phyloP scores from a whole-genome alignment of 108 stramenopile species.

The Thalassiosira profunda region DNA sequence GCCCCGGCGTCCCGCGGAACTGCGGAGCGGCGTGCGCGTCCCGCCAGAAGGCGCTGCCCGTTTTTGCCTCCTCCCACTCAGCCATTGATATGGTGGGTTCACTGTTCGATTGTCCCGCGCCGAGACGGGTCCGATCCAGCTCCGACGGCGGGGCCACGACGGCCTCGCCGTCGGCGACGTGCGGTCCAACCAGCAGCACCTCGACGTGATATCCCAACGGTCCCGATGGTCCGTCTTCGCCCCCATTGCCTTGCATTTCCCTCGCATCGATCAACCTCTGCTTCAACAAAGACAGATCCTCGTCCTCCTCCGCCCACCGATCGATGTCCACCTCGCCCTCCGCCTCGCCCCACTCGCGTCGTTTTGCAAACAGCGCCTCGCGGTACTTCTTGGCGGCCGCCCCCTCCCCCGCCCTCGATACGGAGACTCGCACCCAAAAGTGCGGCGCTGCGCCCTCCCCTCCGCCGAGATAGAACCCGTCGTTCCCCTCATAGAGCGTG shows the following conservation, averaged over 20 bases:
- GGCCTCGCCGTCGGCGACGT: constrained; percentile 5
- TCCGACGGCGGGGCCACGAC: constrained; percentile 17
- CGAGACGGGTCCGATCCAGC: constrained; percentile 15
- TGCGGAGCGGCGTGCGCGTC: constrained; percentile 2
- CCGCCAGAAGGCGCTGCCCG: neutral
- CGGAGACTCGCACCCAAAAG: constrained; percentile 4
- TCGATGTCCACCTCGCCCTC: neutral
- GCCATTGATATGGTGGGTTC: neutral
- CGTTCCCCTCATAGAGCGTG: neutral
- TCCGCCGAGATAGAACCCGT: constrained; percentile 10
- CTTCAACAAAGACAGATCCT: no score
- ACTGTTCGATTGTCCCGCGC: neutral
- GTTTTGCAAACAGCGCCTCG: constrained; percentile 14
- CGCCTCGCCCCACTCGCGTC: neutral
- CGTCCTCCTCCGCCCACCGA: neutral
- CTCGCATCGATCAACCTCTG: neutral
- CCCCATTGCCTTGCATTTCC: neutral
- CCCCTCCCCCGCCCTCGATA: constrained; percentile 13
- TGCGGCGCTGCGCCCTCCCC: no score
- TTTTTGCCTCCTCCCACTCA: neutral
- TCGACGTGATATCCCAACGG: constrained; percentile 24
- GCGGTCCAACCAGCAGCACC: constrained; percentile 20
- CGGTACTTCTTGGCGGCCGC: constrained; percentile 6
- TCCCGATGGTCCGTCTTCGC: neutral
- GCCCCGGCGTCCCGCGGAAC: constrained; percentile 6